A percentile compares a stretch with the other conserved stretches of the same genome.
Evolutionary conservation across 179 eudicot species (phyloP).

Genomic region (Beta lomatogona): DNA sequence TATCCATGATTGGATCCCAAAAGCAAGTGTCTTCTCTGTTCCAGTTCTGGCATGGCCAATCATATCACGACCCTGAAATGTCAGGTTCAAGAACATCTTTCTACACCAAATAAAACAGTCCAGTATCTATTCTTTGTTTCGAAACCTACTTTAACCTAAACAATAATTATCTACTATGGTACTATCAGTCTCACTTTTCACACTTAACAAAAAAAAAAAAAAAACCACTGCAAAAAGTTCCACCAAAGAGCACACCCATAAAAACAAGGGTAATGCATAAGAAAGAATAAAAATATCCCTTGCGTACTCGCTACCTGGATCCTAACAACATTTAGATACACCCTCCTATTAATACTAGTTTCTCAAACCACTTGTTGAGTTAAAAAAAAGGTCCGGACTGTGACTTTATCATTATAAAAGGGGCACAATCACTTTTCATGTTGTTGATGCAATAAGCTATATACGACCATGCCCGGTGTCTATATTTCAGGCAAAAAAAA

Average conservation of each 20-base stretch:
- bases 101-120: slow-evolving; percentile 39
- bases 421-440: background rate
- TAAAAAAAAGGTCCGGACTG: too few species aligned
- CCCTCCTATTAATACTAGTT: too few species aligned
- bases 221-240: background rate
- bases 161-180: too few species aligned
- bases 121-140: background rate
- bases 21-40: slow-evolving; percentile 98
- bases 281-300: background rate
- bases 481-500: background rate
- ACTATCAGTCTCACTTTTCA: background rate
- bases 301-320: background rate
- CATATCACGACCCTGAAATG: slow-evolving; percentile 96
- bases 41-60: slow-evolving; percentile 97
- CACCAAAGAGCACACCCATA: background rate
- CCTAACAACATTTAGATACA: background rate
- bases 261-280: background rate
- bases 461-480: background rate
- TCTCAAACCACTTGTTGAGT: too few species aligned
- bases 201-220: background rate
- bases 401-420: background rate
- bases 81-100: slow-evolving; percentile 97
- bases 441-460: background rate
- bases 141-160: background rate
- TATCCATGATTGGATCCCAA: slow-evolving; percentile 98